Evolutionary conservation across 73 alveolate species (phyloP).

Genomic region (Paramecium sonneborni): DNA sequence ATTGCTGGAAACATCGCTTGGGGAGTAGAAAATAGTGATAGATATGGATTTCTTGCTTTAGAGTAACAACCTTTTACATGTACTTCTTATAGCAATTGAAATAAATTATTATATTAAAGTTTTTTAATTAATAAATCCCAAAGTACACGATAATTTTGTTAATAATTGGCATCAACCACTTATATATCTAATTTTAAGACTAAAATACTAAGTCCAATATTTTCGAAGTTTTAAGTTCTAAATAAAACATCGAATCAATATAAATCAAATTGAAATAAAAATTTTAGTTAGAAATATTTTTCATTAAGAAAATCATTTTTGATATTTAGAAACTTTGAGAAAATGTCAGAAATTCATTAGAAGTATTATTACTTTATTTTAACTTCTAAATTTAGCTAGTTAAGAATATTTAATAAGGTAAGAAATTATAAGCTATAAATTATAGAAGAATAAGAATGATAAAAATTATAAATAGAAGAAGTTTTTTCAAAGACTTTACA

Average conservation of each 20-base stretch:
- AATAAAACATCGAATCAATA: not conserved
- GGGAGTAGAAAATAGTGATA: not conserved
- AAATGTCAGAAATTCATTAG: not conserved
- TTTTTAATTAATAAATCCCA: conserved; percentile 3
- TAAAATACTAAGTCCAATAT: not conserved
- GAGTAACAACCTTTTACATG: not conserved
- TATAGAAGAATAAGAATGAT: too few relatives aligned
- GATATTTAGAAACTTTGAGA: not conserved
- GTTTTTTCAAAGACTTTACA: not conserved
- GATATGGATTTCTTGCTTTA: not conserved
- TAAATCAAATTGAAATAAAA: not conserved
- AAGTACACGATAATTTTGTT: not conserved
- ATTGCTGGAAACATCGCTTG: not conserved
- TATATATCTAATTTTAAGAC: not conserved
- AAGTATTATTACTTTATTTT: not conserved
- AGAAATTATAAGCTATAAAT: not conserved
- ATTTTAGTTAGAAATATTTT: not conserved
- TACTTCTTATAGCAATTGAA: not conserved
- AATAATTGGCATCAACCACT: not conserved
- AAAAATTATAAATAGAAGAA: too few relatives aligned
- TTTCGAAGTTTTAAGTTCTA: not conserved
- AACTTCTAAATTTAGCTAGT: not conserved
- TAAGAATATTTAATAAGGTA: not conserved
- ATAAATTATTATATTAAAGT: not conserved
- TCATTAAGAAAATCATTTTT: not conserved